Conservation (phyloP, 2,329 filamentous ascomycete species). For the Colletotrichum sublineola region DNA sequence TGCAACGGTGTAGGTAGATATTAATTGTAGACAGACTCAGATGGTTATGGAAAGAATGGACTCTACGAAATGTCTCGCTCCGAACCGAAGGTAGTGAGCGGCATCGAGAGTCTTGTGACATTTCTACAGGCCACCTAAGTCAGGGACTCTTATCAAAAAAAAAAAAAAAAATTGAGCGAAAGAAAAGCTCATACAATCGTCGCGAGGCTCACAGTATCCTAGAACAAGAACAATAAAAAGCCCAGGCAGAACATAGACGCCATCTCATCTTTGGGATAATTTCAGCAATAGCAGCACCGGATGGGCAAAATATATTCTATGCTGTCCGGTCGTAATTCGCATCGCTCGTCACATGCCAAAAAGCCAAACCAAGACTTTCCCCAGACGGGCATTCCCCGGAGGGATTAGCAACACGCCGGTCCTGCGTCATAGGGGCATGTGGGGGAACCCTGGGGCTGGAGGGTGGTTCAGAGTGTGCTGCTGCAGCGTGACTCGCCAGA, state of each 20-base stretch:
- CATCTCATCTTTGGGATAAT: not conserved
- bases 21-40: not conserved
- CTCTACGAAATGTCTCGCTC: not conserved
- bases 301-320: not conserved
- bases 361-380: slow-evolving; percentile 25
- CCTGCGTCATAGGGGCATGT: slow-evolving; percentile 40
- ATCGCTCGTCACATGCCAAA: slow-evolving; percentile 41
- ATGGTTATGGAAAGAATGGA: not conserved
- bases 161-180: too few species aligned
- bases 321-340: slow-evolving; percentile 14
- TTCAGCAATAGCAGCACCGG: not conserved
- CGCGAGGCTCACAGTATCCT: not conserved
- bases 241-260: not conserved
- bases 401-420: slow-evolving; percentile 29
- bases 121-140: not conserved
- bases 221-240: not conserved
- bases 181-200: too few species aligned
- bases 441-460: slow-evolving; percentile 38
- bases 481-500: slow-evolving; percentile 34
- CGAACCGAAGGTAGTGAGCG: slow-evolving; percentile 7
- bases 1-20: not conserved
- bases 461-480: not conserved
- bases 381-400: slow-evolving; percentile 34
- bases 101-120: slow-evolving; percentile 17
- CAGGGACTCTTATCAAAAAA: not conserved